Conservation (phyloP, 2,329 filamentous ascomycete species). For the Exophiala sp. region DNA sequence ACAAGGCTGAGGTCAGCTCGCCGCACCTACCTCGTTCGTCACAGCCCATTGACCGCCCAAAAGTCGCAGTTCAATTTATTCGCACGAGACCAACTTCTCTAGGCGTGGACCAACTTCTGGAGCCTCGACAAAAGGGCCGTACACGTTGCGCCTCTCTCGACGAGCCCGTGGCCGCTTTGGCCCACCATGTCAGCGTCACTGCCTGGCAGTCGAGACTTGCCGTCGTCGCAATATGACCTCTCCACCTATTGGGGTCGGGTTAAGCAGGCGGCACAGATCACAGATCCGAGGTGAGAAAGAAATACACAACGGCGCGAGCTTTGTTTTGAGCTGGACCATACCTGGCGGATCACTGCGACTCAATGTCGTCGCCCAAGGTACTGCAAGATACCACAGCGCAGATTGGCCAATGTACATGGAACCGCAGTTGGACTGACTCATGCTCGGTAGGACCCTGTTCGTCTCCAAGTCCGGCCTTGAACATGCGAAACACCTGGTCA, state of each 20-base stretch:
- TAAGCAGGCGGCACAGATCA: constrained; percentile 77
- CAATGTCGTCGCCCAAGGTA: constrained; percentile 18
- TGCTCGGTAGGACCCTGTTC: constrained; percentile 67
- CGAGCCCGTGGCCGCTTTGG: constrained; percentile 1
- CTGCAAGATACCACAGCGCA: constrained; percentile 14
- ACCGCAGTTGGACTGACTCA: neutral
- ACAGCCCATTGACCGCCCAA: neutral
- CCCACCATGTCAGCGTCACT: constrained; percentile 55
- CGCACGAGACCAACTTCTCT: too few relatives aligned
- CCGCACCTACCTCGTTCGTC: constrained; percentile 1
- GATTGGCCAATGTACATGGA: neutral
- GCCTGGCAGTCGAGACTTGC: constrained; percentile 69
- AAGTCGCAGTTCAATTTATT: neutral
- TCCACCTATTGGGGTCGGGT: constrained; percentile 93
- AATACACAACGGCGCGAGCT: constrained; percentile 1
- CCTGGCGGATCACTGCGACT: constrained; percentile 1
- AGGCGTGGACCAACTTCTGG: too few relatives aligned
- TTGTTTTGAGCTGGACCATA: neutral
- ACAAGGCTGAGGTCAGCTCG: constrained; percentile 5
- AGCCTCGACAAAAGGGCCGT: neutral
- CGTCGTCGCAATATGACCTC: constrained; percentile 86
- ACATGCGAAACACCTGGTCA: constrained; percentile 73
- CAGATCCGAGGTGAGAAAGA: constrained; percentile 80
- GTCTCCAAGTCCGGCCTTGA: constrained; percentile 73
- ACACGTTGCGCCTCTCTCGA: neutral